Conservation (phyloP, 2,329 filamentous ascomycete species). For the Tympanopsis confertula region DNA sequence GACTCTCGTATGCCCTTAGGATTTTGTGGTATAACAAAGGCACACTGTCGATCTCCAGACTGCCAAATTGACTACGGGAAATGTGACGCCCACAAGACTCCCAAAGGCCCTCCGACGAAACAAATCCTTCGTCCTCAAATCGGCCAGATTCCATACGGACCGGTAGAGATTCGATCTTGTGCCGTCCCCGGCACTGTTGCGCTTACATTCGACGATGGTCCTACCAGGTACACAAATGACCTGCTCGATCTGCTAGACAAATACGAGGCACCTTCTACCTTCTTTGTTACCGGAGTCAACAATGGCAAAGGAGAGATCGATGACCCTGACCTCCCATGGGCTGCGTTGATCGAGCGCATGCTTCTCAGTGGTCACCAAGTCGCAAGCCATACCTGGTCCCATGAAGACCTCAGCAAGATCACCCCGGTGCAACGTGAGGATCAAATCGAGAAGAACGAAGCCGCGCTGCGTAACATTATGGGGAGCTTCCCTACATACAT, state of each 20-base stretch:
- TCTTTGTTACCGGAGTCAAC: slow-evolving; percentile 52
- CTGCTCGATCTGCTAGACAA: slow-evolving; percentile 47
- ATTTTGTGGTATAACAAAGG: not conserved
- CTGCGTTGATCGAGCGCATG: slow-evolving; percentile 41
- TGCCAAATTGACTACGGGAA: slow-evolving; percentile 50
- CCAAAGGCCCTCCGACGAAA: slow-evolving; percentile 42
- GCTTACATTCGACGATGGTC: slow-evolving; percentile 58
- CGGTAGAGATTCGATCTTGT: slow-evolving; percentile 42
- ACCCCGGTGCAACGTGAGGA: slow-evolving; percentile 27
- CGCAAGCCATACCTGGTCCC: slow-evolving; percentile 44
- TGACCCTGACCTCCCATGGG: slow-evolving; percentile 28
- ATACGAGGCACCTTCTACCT: slow-evolving; percentile 54
- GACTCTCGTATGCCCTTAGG: not conserved
- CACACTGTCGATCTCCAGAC: slow-evolving; percentile 44
- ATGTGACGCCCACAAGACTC: slow-evolving; percentile 45
- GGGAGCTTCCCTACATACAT: slow-evolving; percentile 43
- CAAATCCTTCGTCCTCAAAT: slow-evolving; percentile 36
- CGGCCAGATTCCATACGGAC: slow-evolving; percentile 42
- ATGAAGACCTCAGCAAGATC: slow-evolving; percentile 32
- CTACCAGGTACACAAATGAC: slow-evolving; percentile 46
- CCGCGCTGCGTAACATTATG: slow-evolving; percentile 41
- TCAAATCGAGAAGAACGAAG: slow-evolving; percentile 39
- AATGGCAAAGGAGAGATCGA: slow-evolving; percentile 44
- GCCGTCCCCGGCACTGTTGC: slow-evolving; percentile 47
- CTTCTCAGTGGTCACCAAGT: slow-evolving; percentile 44